A percentile compares a stretch with the other conserved stretches of the same genome.
These are phyloP conservation scores for Tetracentron sinense DNA, from an alignment of 164 flowering plant genomes.

Conservation along the genomic window DNA sequence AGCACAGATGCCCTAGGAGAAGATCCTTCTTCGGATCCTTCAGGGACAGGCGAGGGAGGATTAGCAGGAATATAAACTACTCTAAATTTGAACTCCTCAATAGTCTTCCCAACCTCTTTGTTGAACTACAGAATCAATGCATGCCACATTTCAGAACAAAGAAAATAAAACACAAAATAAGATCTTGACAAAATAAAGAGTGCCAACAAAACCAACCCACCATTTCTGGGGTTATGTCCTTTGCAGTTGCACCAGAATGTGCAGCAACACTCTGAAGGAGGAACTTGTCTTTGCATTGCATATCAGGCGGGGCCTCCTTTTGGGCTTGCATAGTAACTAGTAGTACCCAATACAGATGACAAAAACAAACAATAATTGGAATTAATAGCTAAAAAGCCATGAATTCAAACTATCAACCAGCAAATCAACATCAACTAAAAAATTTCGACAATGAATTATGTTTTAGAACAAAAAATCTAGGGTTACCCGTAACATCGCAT, in stretches of 20 bases:
- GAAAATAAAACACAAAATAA: neutral
- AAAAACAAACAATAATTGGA: neutral
- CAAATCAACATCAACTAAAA: too few relatives aligned
- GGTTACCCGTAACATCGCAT: constrained; percentile 68
- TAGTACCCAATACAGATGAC: neutral
- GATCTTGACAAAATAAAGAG: neutral
- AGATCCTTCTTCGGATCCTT: constrained; percentile 84
- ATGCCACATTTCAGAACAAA: neutral
- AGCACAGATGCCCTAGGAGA: constrained; percentile 56
- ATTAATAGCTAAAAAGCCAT: neutral
- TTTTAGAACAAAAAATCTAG: neutral
- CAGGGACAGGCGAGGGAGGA: constrained; percentile 94
- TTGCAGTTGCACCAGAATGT: constrained; percentile 39
- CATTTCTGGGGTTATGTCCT: constrained; percentile 67
- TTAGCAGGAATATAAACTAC: constrained; percentile 76
- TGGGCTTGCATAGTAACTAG: constrained; percentile 93
- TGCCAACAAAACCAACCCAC: constrained; percentile 24
- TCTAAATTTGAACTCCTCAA: constrained; percentile 81
- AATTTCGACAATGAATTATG: too few relatives aligned
- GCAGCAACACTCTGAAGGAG: constrained; percentile 69
- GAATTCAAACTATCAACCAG: neutral
- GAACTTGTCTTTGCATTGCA: constrained; percentile 93
- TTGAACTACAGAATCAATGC: constrained; percentile 51
- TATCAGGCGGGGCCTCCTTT: constrained; percentile 64
- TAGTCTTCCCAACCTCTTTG: constrained; percentile 61